phyloP scores from a whole-genome alignment of 306 rosid genomes.

The Urtica urens region DNA sequence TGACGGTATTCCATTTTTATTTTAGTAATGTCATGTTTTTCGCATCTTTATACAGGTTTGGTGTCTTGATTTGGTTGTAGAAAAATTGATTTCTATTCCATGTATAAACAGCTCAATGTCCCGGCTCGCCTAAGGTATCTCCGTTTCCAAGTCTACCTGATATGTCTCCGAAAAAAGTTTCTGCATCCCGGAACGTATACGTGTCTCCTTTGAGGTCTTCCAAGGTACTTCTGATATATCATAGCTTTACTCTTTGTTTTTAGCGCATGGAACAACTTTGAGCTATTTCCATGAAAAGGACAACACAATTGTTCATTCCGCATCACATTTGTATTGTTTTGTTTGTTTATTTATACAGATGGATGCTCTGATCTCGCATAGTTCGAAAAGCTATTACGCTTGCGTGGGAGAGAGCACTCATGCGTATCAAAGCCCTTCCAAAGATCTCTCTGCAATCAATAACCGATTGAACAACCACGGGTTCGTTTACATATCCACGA shows the following conservation, averaged over 20 bases:
- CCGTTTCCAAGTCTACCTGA: constrained; percentile 92
- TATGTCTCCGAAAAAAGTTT: constrained; percentile 98
- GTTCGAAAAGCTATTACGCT: constrained; percentile 93
- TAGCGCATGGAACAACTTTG: background rate
- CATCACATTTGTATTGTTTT: background rate
- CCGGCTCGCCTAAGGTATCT: constrained; percentile 87
- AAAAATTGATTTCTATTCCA: constrained; percentile 9
- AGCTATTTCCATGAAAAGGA: too few relatives aligned
- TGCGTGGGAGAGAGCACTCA: constrained; percentile 98
- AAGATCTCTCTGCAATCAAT: constrained; percentile 90
- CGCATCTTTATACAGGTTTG: background rate
- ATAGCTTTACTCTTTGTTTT: background rate
- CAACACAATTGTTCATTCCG: background rate
- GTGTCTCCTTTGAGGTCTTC: constrained; percentile 94
- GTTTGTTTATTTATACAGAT: constrained; percentile 30
- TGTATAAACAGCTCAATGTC: constrained; percentile 56
- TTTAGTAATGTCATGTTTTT: background rate
- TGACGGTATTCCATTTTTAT: constrained; percentile 42
- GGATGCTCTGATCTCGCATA: constrained; percentile 96
- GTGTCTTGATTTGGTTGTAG: background rate
- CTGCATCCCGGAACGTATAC: constrained; percentile 84
- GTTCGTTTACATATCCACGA: background rate
- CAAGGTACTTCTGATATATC: constrained; percentile 68
- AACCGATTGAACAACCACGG: constrained; percentile 78
- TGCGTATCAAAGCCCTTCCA: constrained; percentile 98